Percentiles rank a stretch among this genome's conserved stretches.
These are phyloP conservation scores for Thecaphora thlaspeos DNA, from an alignment of 1,284 basidiomycete species.

Conservation along the genomic window DNA sequence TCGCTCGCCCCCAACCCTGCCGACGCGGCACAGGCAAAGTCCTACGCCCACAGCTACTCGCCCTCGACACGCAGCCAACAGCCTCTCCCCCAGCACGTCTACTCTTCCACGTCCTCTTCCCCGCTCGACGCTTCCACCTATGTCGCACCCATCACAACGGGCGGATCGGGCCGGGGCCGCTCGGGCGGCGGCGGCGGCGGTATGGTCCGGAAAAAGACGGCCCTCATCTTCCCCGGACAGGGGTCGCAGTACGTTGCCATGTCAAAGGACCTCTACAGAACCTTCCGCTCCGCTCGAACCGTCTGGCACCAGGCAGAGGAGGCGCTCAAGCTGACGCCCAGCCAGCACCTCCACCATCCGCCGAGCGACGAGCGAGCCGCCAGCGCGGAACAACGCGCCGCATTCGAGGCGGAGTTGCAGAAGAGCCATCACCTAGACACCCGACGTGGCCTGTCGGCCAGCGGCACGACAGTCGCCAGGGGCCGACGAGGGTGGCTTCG, in stretches of 20 bases:
- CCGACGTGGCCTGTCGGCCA: constrained; percentile 23
- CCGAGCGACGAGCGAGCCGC: constrained; percentile 18
- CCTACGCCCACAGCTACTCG: constrained; percentile 26
- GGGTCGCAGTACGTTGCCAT: constrained; percentile 56
- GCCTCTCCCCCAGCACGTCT: constrained; percentile 50
- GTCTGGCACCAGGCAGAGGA: constrained; percentile 54
- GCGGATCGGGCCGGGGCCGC: constrained; percentile 29
- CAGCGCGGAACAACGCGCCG: constrained; percentile 23
- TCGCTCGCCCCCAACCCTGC: constrained; percentile 10
- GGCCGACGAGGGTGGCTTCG: constrained; percentile 41
- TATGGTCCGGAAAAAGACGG: constrained; percentile 45
- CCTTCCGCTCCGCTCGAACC: constrained; percentile 44
- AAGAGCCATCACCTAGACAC: constrained; percentile 33
- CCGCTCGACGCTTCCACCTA: constrained; percentile 53
- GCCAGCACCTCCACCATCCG: constrained; percentile 26
- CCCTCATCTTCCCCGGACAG: constrained; percentile 53
- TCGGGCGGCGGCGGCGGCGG: constrained; percentile 16
- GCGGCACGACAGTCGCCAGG: constrained; percentile 26
- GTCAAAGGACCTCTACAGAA: constrained; percentile 51
- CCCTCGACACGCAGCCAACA: constrained; percentile 33
- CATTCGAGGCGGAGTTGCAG: constrained; percentile 48
- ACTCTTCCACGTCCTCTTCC: constrained; percentile 52
- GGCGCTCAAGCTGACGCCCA: constrained; percentile 38
- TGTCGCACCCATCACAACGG: constrained; percentile 31
- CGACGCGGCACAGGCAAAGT: constrained; percentile 5